Base-by-base conservation (phyloP, 2,329 filamentous ascomycete species). In the Fusarium haematococcum region DNA sequence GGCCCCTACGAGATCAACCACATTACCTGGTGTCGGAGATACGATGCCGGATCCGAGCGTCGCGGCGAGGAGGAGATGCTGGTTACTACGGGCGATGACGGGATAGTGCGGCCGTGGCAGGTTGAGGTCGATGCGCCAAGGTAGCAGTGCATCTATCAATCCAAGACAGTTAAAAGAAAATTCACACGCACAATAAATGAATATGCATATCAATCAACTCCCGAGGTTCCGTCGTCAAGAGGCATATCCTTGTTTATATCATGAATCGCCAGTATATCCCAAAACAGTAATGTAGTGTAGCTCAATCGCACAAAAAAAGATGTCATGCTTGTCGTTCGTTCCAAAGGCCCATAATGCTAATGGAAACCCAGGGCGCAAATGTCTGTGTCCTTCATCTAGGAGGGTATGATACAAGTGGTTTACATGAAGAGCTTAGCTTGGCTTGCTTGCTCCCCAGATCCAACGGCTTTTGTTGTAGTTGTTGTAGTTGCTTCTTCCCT, bases 1-100 rank as follows among this genome's bases (percentile, higher is more conserved):
- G 95, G 95, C 1, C 94, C 97, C 3, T 98, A 96, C 80, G 97
- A 99, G 84, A 89, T 98, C 73, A 99, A 99, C 79, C 95, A 98
- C 82, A 89, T 97, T 58, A 91, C 90, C 2, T 99, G 97, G 97
- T 95, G 95, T 75, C 90, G 88, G 77, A 88, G 95, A 67, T 93
- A 91, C 67, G 95, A 98, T 81, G 87, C 87, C 59, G 92, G 85
- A 1, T 83, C 84, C 2, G 88, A 88, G 80, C 86, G 84, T 71
- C 87, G 83, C 63, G 86, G 87, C 5, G 82, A 86, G 27, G 94
- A 98, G 78, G 96, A 98, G 84, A 93, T 98, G 81, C 86, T 99
- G 56, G 86, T 98, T 23, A 97, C 93, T 18, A 98, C 95, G 1
- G 97, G 96, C 0, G 97, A 99, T 81, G 95, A 98, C 83, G 97